A percentile compares a stretch with the other conserved stretches of the same genome.
These are phyloP conservation scores for Diatrype stigma DNA, from an alignment of 2,329 filamentous ascomycete genomes.

Conservation along the genomic window DNA sequence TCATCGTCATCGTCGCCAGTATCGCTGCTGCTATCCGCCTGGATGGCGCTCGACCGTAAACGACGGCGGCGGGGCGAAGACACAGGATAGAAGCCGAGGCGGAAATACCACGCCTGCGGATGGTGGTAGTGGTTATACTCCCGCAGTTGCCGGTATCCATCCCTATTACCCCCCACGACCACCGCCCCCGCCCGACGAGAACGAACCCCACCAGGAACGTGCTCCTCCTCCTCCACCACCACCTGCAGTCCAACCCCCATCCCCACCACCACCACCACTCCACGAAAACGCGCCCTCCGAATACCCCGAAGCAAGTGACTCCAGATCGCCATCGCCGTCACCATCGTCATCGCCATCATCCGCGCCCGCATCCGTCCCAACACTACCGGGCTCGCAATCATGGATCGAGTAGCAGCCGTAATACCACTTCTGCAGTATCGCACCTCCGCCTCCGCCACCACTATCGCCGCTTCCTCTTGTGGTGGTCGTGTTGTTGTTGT, in stretches of 20 bases:
- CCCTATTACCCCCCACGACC: no score
- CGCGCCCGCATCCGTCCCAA: no score
- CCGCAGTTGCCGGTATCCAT: no score
- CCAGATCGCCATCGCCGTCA: slow-evolving; percentile 7
- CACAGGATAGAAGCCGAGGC: no score
- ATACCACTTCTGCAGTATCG: slow-evolving; percentile 18
- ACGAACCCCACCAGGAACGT: neutral
- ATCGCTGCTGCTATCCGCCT: no score
- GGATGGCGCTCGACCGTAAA: no score
- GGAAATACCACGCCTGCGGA: no score
- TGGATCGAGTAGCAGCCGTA: no score
- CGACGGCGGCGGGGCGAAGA: no score
- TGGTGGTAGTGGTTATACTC: neutral
- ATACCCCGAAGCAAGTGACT: slow-evolving; percentile 15
- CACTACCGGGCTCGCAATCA: no score
- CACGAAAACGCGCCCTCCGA: slow-evolving; percentile 21
- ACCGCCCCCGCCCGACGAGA: neutral
- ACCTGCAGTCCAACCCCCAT: neutral
- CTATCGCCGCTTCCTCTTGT: neutral
- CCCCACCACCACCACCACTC: neutral
- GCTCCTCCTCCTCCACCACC: neutral
- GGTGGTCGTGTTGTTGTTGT: neutral
- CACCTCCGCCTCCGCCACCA: neutral
- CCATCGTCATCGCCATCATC: no score
- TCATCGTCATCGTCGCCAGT: no score